Percentiles rank a stretch among this genome's conserved stretches.
These are phyloP conservation scores for Trichoderma asperelloides DNA, from an alignment of 495 filamentous ascomycete species.

Conservation along the genomic window DNA sequence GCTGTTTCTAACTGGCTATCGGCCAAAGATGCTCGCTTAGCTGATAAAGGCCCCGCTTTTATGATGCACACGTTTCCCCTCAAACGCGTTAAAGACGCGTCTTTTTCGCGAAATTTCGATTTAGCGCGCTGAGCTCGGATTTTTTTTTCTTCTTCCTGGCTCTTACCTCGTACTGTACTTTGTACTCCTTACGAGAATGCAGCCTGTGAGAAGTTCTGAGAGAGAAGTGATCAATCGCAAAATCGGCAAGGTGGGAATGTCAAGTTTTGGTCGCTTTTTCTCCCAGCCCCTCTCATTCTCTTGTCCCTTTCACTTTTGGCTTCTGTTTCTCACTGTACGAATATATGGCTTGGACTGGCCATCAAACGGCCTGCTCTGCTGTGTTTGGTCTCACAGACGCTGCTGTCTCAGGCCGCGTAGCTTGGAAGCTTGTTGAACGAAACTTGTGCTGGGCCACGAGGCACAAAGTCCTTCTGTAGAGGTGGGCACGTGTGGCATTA, in stretches of 20 bases:
- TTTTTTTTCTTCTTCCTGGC: neutral
- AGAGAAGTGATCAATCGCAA: slow-evolving; percentile 6
- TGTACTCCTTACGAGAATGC: too few species aligned
- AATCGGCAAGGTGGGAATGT: neutral
- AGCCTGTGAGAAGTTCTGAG: neutral
- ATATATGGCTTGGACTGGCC: neutral
- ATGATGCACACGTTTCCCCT: slow-evolving; percentile 8
- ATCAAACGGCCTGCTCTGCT: too few species aligned
- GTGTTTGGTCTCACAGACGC: neutral
- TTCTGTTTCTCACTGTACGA: neutral
- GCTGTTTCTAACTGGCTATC: neutral
- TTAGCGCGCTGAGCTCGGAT: neutral
- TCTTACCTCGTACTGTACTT: neutral
- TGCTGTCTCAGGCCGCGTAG: neutral
- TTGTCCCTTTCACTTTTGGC: neutral
- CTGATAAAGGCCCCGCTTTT: neutral
- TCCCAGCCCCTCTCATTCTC: neutral
- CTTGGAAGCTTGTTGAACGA: neutral
- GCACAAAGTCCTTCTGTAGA: neutral
- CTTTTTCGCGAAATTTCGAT: neutral
- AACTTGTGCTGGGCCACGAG: neutral
- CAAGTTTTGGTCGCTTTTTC: neutral
- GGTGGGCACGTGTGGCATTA: neutral
- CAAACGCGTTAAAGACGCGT: slow-evolving; percentile 1
- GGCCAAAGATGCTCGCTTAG: neutral